Percentiles rank a stretch among this genome's conserved stretches.
Evolutionary conservation across 345 rosid species (phyloP).

Genomic region (thale cress (Arabidopsis thaliana)): DNA sequence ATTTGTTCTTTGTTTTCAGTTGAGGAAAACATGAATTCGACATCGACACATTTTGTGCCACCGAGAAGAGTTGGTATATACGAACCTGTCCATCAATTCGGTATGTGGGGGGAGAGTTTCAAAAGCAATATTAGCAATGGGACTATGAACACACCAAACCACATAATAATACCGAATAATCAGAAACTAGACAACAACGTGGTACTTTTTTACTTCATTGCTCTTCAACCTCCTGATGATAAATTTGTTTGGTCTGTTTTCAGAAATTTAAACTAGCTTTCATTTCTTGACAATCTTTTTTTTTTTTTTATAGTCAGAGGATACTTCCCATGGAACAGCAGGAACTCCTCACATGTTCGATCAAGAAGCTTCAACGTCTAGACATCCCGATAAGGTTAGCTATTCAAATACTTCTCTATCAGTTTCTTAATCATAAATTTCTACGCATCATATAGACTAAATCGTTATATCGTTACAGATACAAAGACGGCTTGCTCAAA

Average conservation of each 20-base stretch:
- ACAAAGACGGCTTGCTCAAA: slow-evolving; percentile 95
- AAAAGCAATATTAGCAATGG: slow-evolving; percentile 51
- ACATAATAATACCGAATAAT: slow-evolving; percentile 57
- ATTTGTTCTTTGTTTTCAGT: slow-evolving; percentile 13
- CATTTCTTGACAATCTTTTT: neutral
- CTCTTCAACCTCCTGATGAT: neutral
- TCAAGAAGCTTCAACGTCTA: slow-evolving; percentile 69
- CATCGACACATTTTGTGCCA: slow-evolving; percentile 79
- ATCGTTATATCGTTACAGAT: slow-evolving; percentile 49
- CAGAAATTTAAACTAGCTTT: neutral
- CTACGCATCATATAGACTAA: neutral
- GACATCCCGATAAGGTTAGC: slow-evolving; percentile 72
- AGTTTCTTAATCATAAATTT: neutral
- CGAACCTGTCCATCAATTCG: slow-evolving; percentile 74
- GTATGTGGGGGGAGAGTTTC: slow-evolving; percentile 87
- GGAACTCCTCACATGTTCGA: slow-evolving; percentile 70
- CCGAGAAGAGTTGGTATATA: slow-evolving; percentile 74
- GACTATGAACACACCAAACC: slow-evolving; percentile 52
- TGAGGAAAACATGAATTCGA: slow-evolving; percentile 64
- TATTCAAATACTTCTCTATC: neutral
- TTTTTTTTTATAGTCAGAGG: slow-evolving; percentile 71
- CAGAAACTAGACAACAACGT: slow-evolving; percentile 66
- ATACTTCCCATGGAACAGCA: slow-evolving; percentile 71
- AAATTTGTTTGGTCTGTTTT: neutral
- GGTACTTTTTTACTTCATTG: slow-evolving; percentile 45